Conservation (phyloP, 2,329 filamentous ascomycete species). For the Pezizomycotina sp. region DNA sequence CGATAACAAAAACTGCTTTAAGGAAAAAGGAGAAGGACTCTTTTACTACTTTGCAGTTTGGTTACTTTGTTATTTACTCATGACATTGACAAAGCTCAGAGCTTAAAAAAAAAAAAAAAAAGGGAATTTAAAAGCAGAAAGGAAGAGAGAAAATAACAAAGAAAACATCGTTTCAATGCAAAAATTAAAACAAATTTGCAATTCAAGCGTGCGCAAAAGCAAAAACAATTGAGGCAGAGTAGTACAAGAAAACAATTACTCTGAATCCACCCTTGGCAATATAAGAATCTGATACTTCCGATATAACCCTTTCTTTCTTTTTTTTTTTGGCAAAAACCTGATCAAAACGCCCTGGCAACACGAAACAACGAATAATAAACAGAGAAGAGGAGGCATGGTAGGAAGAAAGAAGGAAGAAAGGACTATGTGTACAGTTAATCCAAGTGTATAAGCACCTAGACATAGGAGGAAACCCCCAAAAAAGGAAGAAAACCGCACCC, state of each 20-base stretch:
- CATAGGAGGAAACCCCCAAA: slow-evolving; percentile 3
- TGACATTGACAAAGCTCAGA: no score
- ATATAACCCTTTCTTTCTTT: not conserved
- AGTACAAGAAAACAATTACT: slow-evolving; percentile 12
- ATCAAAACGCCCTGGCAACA: slow-evolving; percentile 4
- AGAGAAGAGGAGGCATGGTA: slow-evolving; percentile 1
- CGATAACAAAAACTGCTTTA: no score
- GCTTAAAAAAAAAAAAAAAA: no score
- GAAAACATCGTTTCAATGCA: no score
- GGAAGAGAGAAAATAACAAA: no score
- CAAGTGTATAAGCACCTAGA: not conserved
- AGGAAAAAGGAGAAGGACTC: no score
- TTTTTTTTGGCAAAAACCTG: slow-evolving; percentile 5
- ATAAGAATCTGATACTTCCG: slow-evolving; percentile 7
- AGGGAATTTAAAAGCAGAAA: no score
- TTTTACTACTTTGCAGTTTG: no score
- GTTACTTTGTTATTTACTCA: no score
- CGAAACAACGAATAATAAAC: slow-evolving; percentile 4
- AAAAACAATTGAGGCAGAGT: slow-evolving; percentile 11
- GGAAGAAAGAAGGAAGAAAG: slow-evolving; percentile 2
- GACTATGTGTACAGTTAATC: slow-evolving; percentile 5
- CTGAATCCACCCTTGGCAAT: no score
- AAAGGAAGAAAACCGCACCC: slow-evolving; percentile 2
- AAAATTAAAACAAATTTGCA: slow-evolving; percentile 1
- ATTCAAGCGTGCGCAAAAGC: slow-evolving; percentile 5